A percentile compares a stretch with the other conserved stretches of the same genome.
Evolutionary conservation across 1,139 yeast genomes (phyloP).

Genomic region (Wickerhamomyces sp.): DNA sequence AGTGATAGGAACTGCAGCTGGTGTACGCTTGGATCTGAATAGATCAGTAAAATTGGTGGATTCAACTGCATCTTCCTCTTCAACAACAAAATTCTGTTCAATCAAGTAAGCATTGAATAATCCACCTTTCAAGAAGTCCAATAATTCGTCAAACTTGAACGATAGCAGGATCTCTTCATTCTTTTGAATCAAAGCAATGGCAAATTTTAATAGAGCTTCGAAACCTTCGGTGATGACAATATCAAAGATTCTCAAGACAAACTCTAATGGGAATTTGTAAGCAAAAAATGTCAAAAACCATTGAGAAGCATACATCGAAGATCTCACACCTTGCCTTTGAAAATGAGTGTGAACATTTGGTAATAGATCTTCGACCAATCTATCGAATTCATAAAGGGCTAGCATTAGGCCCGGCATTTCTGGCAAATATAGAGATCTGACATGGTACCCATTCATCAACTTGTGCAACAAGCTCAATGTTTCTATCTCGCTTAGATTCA

Average conservation of each 20-base stretch:
- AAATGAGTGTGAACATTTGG: constrained; percentile 74
- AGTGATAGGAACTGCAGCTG: constrained; percentile 15
- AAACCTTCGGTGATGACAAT: constrained; percentile 83
- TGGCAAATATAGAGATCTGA: constrained; percentile 73
- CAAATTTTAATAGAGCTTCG: constrained; percentile 77
- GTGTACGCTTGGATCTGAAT: constrained; percentile 10
- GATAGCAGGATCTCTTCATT: constrained; percentile 56
- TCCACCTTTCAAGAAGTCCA: constrained; percentile 72
- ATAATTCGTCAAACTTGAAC: constrained; percentile 67
- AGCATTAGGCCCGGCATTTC: constrained; percentile 93
- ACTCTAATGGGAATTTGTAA: constrained; percentile 82
- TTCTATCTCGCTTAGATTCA: constrained; percentile 79
- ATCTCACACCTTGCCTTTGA: constrained; percentile 75
- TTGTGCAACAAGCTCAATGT: constrained; percentile 78
- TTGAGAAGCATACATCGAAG: constrained; percentile 93
- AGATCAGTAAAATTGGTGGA: constrained; percentile 11
- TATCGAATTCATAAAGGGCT: constrained; percentile 81
- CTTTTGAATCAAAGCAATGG: constrained; percentile 67
- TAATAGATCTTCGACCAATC: constrained; percentile 63
- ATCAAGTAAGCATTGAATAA: constrained; percentile 67
- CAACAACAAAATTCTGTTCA: constrained; percentile 32
- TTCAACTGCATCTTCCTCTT: constrained; percentile 17
- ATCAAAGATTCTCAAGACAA: constrained; percentile 80
- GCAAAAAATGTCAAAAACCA: constrained; percentile 96
- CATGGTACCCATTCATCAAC: constrained; percentile 77